Evolutionary conservation across 352 stramenopile genomes (phyloP), one percentile per base, ranked within the genome.

Genomic region (Phytophthora macrochlamydospora): DNA sequence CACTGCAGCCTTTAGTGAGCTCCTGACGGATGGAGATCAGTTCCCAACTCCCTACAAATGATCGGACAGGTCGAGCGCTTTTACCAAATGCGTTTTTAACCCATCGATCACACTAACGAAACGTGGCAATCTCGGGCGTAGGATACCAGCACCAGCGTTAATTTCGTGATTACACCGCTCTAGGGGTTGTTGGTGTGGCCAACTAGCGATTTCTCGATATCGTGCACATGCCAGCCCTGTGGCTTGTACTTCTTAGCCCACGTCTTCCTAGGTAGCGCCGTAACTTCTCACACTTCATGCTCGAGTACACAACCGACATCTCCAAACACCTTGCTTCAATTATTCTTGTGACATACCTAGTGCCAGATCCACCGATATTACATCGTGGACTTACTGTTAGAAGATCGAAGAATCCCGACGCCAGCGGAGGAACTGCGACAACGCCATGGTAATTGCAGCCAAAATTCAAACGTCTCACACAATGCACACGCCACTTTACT

Each of bases 151-250:
- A 24, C 13, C 7, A 5, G 7, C 12, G 46, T 53, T 53, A 14
- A 53, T 53, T 24, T 53, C 32, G n/a, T 24, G 7, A 31, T 53
- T 53, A 8, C 18, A 53, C 4, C 46, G 46, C 46, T 53, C 46
- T 31, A 53, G 30, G 7, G 46, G 30, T 53, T 32, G 32, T 53
- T 53, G 11, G 7, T 53, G 24, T 8, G 28, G 46, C 7, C 30
- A 29, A 53, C n/a, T 37, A 53, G 46, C 24, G 46, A n/a, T 31
- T 53, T 53, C 5, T 14, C 7, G n/a, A 53, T 33, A 53, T 33
- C 46, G 32, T 53, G 46, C 13, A 53, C n/a, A 24, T 53, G 2
- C n/a, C 46, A 53, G 32, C 30, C 40, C 2, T 52, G 46, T 13
- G 46, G 46, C 12, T 33, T 13, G 30, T 52, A 5, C 46, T 52